Base-by-base conservation (phyloP, 1,284 basidiomycete genomes). In the Austroboletus novae-zelandiae region DNA sequence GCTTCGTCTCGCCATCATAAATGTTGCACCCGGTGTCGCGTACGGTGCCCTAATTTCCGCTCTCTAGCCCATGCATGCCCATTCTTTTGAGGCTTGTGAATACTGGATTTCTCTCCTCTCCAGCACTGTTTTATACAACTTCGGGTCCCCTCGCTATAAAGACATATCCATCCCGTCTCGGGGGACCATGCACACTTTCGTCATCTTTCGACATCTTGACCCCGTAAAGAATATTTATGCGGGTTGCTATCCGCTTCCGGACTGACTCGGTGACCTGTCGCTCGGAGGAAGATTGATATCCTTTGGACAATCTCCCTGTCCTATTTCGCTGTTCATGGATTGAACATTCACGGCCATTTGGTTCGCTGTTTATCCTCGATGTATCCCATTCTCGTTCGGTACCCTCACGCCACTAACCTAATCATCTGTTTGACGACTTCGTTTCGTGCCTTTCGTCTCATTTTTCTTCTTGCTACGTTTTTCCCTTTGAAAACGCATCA, bases 151-250 rank as follows among this genome's bases (percentile, higher is more conserved):
- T 67, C 68, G 57, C 58, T 64, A 71, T 68, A 65, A 74, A 71
- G 80, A 81, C 80, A 78, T 82, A 81, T 82, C 76, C 79, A 80
- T 81, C 78, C 79, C 74, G 80, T 82, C 78, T 70, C 53, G 25
- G 57, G 57, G 65, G 69, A 64, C 61, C 63, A 56, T 60, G 43
- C 54, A 57, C 56, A 57, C 68, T 66, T 57, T 54, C 52, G 57
- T 61, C 61, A 58, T 64, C 59, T 62, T 62, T 66, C 62, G 60
- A 65, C 61, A 67, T 68, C 56, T 69, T 55, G 55, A 48, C 57
- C 57, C 54, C 65, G 65, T 69, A 64, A 68, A 57, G 47, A 25
- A 43, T 68, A 69, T 68, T 64, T 68, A 68, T 70, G 66, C 62
- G 39, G 52, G 50, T 61, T 57, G 45, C 47, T 43, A 54, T 45